These are phyloP conservation scores for Catharanthus roseus DNA, from an alignment of 257 asterid species.

Conservation along the genomic window DNA sequence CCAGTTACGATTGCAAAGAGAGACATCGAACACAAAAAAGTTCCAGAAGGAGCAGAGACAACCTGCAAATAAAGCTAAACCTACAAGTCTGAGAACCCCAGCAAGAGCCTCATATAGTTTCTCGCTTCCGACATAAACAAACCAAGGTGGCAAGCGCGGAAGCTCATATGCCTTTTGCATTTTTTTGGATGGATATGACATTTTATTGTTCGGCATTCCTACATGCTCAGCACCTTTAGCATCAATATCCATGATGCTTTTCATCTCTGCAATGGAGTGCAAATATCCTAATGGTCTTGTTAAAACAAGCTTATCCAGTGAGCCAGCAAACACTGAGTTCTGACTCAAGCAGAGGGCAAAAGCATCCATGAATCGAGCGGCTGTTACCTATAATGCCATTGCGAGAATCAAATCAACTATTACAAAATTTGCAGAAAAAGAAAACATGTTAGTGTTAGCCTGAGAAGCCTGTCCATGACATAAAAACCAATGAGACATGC, in stretches of 20 bases:
- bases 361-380: constrained; percentile 81
- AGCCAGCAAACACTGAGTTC: constrained; percentile 76
- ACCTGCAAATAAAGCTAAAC: constrained; percentile 74
- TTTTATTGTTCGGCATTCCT: constrained; percentile 37
- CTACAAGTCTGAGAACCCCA: constrained; percentile 75
- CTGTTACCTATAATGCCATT: constrained; percentile 42
- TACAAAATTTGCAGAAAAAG: background rate
- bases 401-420: background rate
- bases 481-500: background rate
- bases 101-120: constrained; percentile 73
- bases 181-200: constrained; percentile 27
- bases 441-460: background rate
- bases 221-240: constrained; percentile 29
- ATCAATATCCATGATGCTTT: constrained; percentile 30
- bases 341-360: constrained; percentile 86
- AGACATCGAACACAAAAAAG: constrained; percentile 9
- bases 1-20: constrained; percentile 18
- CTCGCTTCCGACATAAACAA: constrained; percentile 57
- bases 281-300: constrained; percentile 66
- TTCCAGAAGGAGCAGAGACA: constrained; percentile 20
- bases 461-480: background rate
- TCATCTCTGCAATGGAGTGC: constrained; percentile 82
- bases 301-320: constrained; percentile 64
- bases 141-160: constrained; percentile 97
- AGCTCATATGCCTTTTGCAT: constrained; percentile 46